Evolutionary conservation across 305 asterid species (phyloP).

Genomic region (Fraxinus velutina): DNA sequence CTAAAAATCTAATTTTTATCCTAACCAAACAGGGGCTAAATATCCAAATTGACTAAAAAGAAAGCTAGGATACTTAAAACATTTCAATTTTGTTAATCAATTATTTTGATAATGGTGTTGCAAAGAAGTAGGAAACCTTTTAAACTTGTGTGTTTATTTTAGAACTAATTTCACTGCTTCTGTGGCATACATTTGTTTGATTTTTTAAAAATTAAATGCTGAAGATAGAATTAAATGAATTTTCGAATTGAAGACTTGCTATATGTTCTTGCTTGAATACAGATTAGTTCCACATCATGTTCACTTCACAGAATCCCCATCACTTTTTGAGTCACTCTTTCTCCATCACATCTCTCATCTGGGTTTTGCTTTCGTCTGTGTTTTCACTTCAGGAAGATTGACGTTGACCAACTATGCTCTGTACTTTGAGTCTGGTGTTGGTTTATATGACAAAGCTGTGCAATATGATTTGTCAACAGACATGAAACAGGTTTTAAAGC

Average conservation of each 20-base stretch:
- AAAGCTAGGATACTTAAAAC: conserved; percentile 1
- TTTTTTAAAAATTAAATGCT: conserved; percentile 7
- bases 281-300: conserved; percentile 11
- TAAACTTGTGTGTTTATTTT: not conserved
- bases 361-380: conserved; percentile 22
- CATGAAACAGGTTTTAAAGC: conserved; percentile 74
- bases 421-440: conserved; percentile 90
- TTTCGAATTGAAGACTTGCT: conserved; percentile 13
- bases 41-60: conserved; percentile 18
- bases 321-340: conserved; percentile 4
- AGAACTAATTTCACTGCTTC: not conserved
- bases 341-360: conserved; percentile 9
- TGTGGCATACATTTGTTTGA: not conserved
- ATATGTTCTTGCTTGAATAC: conserved; percentile 14
- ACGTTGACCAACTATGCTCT: conserved; percentile 79
- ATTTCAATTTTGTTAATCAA: not conserved
- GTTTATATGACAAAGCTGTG: conserved; percentile 81
- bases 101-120: not conserved
- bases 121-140: not conserved
- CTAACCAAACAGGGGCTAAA: not conserved
- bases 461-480: conserved; percentile 75
- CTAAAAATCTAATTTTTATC: conserved; percentile 7
- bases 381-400: conserved; percentile 63
- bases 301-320: conserved; percentile 1
- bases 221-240: conserved; percentile 5